Conservation (phyloP, 2,329 filamentous ascomycete species). For the Aureobasidium sp. region DNA sequence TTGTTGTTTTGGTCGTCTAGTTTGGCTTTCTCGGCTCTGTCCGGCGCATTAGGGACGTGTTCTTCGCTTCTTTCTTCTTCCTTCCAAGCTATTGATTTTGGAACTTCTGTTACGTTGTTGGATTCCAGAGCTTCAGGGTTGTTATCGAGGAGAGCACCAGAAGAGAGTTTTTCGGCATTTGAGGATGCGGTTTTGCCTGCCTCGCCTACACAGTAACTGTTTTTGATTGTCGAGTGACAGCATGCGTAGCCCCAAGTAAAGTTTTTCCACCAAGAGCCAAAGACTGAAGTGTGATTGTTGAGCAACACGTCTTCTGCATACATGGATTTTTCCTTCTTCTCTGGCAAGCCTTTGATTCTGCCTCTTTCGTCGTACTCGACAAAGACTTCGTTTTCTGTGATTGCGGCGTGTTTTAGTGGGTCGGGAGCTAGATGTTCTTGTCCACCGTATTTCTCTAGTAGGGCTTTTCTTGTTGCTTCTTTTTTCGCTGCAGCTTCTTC, state of each 20-base stretch:
- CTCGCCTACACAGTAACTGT: constrained; percentile 94
- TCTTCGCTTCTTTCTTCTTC: constrained; percentile 36
- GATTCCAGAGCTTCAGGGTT: constrained; percentile 17
- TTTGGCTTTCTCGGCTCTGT: constrained; percentile 34
- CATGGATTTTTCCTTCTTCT: constrained; percentile 73
- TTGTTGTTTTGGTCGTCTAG: constrained; percentile 29
- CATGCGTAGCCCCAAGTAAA: constrained; percentile 96
- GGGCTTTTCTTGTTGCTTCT: constrained; percentile 58
- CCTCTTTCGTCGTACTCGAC: constrained; percentile 93
- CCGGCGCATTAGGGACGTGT: constrained; percentile 39
- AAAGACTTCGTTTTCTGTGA: constrained; percentile 77
- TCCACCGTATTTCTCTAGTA: constrained; percentile 77
- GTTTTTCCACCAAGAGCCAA: constrained; percentile 95
- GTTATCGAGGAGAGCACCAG: constrained; percentile 37
- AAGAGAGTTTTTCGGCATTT: constrained; percentile 58
- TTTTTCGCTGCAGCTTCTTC: constrained; percentile 66
- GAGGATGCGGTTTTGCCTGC: constrained; percentile 77
- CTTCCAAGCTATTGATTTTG: constrained; percentile 36
- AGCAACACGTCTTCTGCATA: constrained; percentile 81
- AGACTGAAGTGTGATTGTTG: constrained; percentile 89
- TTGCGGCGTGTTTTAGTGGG: constrained; percentile 55
- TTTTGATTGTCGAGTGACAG: constrained; percentile 88
- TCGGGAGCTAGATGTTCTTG: constrained; percentile 53
- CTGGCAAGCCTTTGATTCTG: constrained; percentile 78
- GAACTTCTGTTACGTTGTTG: constrained; percentile 24